Conservation (phyloP, 2,329 filamentous ascomycete species). For the Onygenales sp. region DNA sequence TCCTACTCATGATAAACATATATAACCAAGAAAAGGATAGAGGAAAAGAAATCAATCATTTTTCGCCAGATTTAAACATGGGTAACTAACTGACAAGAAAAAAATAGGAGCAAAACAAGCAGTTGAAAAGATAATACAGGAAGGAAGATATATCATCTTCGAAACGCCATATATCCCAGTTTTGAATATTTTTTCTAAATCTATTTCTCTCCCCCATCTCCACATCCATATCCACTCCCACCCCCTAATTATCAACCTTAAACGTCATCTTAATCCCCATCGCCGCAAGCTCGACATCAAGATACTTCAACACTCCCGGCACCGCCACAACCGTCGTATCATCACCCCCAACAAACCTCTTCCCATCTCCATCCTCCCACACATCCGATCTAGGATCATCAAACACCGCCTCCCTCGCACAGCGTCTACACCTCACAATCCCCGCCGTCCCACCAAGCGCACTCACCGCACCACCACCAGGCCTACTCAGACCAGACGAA, state of each 20-base stretch:
- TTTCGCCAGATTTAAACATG: too few species aligned
- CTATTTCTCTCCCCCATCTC: conserved; percentile 2
- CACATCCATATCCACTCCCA: background rate
- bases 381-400: conserved; percentile 59
- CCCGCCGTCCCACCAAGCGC: conserved; percentile 51
- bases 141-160: background rate
- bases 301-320: conserved; percentile 80
- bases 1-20: background rate
- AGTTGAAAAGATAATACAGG: background rate
- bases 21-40: background rate
- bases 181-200: conserved; percentile 1
- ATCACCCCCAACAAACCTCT: conserved; percentile 77
- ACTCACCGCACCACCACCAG: conserved; percentile 45
- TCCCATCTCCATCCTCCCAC: conserved; percentile 87
- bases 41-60: too few species aligned
- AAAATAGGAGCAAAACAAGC: background rate
- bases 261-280: conserved; percentile 98
- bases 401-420: conserved; percentile 54
- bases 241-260: conserved; percentile 49
- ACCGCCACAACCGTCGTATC: conserved; percentile 87
- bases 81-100: background rate
- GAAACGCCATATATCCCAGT: background rate
- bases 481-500: conserved; percentile 14
- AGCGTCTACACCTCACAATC: conserved; percentile 69
- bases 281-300: conserved; percentile 89